Percentiles rank a stretch among this genome's conserved stretches.
phyloP scores from a whole-genome alignment of 805 yeast genomes.

The Middelhovenomyces tepae region DNA sequence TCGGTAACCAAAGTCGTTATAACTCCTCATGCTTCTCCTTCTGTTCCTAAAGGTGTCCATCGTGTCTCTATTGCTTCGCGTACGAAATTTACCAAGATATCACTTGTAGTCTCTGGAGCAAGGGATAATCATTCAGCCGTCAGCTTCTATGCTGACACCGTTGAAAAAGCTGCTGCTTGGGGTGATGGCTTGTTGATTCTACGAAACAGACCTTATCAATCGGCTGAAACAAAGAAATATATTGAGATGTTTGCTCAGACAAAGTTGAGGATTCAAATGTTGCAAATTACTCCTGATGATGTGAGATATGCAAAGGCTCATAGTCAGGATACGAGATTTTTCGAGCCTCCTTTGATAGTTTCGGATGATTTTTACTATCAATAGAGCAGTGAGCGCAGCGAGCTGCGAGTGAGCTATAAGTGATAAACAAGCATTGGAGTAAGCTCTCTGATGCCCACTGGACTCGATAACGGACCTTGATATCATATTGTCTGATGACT shows the following conservation, averaged over 20 bases:
- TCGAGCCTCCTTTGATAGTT: conserved; percentile 6
- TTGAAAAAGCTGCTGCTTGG: conserved; percentile 64
- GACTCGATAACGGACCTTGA: too few relatives aligned
- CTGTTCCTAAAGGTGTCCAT: conserved; percentile 27
- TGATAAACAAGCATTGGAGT: too few relatives aligned
- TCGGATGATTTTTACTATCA: conserved; percentile 17
- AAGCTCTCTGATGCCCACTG: too few relatives aligned
- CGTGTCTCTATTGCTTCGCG: conserved; percentile 52
- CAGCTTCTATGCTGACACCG: conserved; percentile 61
- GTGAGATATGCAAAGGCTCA: conserved; percentile 7
- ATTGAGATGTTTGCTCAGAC: conserved; percentile 36
- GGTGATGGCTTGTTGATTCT: conserved; percentile 63
- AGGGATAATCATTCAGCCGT: conserved; percentile 36
- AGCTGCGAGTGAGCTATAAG: too few relatives aligned
- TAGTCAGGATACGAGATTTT: conserved; percentile 3
- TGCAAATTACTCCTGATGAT: conserved; percentile 31
- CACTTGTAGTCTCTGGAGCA: conserved; percentile 31
- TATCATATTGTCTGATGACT: too few relatives aligned
- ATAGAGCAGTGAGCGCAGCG: conserved; percentile 5
- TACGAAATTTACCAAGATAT: conserved; percentile 47
- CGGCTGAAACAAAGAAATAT: conserved; percentile 38
- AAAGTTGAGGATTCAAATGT: conserved; percentile 42
- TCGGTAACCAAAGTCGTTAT: conserved; percentile 38
- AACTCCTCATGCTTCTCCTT: conserved; percentile 31
- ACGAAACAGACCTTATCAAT: conserved; percentile 31